These are phyloP conservation scores for Aspergillus sp. DNA, from an alignment of 2,329 filamentous ascomycete species.

Conservation along the genomic window DNA sequence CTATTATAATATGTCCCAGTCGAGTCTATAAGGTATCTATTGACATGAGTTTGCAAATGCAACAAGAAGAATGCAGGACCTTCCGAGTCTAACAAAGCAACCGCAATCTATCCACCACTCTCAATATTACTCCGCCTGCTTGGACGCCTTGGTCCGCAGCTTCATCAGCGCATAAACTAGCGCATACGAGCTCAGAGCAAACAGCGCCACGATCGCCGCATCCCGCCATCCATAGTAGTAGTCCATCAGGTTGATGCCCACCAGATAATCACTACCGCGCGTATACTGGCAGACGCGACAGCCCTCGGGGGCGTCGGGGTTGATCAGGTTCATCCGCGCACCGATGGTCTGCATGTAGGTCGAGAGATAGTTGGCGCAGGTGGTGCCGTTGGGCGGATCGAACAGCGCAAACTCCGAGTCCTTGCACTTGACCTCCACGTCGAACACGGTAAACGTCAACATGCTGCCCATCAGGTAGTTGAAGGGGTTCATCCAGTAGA, in stretches of 20 bases:
- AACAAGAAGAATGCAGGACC: too few relatives aligned
- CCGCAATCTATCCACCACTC: too few relatives aligned
- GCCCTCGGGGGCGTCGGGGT: conserved; percentile 53
- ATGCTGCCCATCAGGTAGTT: conserved; percentile 31
- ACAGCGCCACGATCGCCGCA: conserved; percentile 10
- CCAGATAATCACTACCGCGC: conserved; percentile 58
- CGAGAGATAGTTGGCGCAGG: conserved; percentile 58
- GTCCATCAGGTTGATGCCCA: conserved; percentile 48
- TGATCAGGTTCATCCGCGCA: conserved; percentile 52
- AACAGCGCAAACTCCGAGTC: conserved; percentile 25
- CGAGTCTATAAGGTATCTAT: too few relatives aligned
- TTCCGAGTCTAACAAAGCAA: too few relatives aligned
- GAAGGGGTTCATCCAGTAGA: conserved; percentile 31
- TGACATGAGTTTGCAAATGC: too few relatives aligned
- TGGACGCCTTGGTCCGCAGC: conserved; percentile 33
- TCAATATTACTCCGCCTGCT: conserved; percentile 28
- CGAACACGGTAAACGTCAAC: conserved; percentile 24
- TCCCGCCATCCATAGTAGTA: conserved; percentile 14
- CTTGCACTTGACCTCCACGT: conserved; percentile 22
- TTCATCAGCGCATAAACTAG: conserved; percentile 31
- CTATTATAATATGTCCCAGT: too few relatives aligned
- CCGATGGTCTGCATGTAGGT: conserved; percentile 51
- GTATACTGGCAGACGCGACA: conserved; percentile 63
- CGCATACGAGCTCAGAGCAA: conserved; percentile 12
- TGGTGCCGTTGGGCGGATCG: conserved; percentile 39